phyloP scores from a whole-genome alignment of 805 yeast genomes.

The Starmerella apicola region DNA sequence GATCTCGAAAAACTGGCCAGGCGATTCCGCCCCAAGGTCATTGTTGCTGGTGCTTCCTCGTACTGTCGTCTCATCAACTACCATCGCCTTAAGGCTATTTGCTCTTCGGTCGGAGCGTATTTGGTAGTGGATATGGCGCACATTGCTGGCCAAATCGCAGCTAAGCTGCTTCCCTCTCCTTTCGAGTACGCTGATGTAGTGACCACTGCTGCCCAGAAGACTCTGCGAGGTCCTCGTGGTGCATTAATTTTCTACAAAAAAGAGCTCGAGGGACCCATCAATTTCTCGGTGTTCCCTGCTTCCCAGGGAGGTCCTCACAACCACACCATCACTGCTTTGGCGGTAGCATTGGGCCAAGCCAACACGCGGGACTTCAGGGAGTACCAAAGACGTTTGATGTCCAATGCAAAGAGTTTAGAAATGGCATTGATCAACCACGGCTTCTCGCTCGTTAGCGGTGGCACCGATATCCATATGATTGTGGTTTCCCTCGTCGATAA shows the following conservation, averaged over 20 bases:
- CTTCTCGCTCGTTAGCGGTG: conserved; percentile 77
- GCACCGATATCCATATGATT: conserved; percentile 96
- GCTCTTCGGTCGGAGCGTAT: conserved; percentile 92
- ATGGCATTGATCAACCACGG: conserved; percentile 54
- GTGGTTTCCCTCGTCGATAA: conserved; percentile 67
- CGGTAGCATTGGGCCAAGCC: conserved; percentile 93
- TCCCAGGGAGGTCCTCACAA: conserved; percentile 99
- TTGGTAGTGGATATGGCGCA: conserved; percentile 97
- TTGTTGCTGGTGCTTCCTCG: conserved; percentile 97
- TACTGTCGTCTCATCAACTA: conserved; percentile 93
- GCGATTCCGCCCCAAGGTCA: conserved; percentile 85
- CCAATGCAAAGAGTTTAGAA: conserved; percentile 77
- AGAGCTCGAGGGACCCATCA: conserved; percentile 87
- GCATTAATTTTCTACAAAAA: conserved; percentile 98
- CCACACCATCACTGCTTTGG: conserved; percentile 94
- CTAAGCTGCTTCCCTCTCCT: conserved; percentile 90
- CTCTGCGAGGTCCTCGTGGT: conserved; percentile 98
- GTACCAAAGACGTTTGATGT: conserved; percentile 77
- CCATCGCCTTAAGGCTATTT: conserved; percentile 87
- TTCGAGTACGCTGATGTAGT: conserved; percentile 95
- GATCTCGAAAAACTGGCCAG: conserved; percentile 80
- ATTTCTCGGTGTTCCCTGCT: conserved; percentile 98
- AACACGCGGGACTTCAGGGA: conserved; percentile 76
- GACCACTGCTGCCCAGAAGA: conserved; percentile 97
- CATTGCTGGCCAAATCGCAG: conserved; percentile 89